These are phyloP conservation scores for Colletotrichum eremochloae DNA, from an alignment of 2,329 filamentous ascomycete genomes.

Conservation along the genomic window DNA sequence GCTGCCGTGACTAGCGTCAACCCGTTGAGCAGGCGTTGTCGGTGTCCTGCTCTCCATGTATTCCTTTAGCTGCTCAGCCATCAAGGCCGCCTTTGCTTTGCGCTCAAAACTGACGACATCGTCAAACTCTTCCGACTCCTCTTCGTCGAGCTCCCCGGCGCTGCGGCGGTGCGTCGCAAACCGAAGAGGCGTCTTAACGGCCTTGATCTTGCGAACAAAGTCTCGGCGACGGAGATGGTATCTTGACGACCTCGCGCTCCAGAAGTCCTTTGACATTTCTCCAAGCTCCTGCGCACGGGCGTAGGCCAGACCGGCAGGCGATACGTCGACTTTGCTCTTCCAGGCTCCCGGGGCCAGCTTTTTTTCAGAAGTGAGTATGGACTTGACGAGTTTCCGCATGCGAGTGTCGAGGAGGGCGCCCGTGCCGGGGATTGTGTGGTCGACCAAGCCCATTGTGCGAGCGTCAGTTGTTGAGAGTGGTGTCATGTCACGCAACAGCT, in stretches of 20 bases:
- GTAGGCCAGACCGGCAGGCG: slow-evolving; percentile 48
- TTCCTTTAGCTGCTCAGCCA: slow-evolving; percentile 37
- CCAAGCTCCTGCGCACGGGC: slow-evolving; percentile 54
- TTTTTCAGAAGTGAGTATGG: slow-evolving; percentile 46
- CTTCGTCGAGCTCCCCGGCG: slow-evolving; percentile 50
- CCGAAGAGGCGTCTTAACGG: slow-evolving; percentile 53
- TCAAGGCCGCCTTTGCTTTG: slow-evolving; percentile 33
- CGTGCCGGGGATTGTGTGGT: slow-evolving; percentile 53
- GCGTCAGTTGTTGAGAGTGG: slow-evolving; percentile 55
- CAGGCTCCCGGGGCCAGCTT: slow-evolving; percentile 45
- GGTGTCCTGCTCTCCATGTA: slow-evolving; percentile 33
- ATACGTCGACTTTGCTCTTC: slow-evolving; percentile 53
- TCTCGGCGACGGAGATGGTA: slow-evolving; percentile 55
- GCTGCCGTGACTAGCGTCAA: background rate
- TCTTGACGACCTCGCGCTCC: slow-evolving; percentile 52
- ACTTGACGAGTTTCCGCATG: slow-evolving; percentile 52
- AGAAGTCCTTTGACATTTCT: slow-evolving; percentile 59
- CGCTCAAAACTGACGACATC: slow-evolving; percentile 45
- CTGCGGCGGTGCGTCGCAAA: slow-evolving; percentile 55
- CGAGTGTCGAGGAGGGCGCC: slow-evolving; percentile 51
- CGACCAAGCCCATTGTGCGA: slow-evolving; percentile 54
- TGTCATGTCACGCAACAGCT: slow-evolving; percentile 53
- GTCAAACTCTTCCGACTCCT: slow-evolving; percentile 54
- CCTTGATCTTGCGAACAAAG: slow-evolving; percentile 57
- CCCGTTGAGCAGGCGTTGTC: background rate